phyloP scores from a whole-genome alignment of 192 early-diverging fungal genomes.

The Obelidium mucronatum region DNA sequence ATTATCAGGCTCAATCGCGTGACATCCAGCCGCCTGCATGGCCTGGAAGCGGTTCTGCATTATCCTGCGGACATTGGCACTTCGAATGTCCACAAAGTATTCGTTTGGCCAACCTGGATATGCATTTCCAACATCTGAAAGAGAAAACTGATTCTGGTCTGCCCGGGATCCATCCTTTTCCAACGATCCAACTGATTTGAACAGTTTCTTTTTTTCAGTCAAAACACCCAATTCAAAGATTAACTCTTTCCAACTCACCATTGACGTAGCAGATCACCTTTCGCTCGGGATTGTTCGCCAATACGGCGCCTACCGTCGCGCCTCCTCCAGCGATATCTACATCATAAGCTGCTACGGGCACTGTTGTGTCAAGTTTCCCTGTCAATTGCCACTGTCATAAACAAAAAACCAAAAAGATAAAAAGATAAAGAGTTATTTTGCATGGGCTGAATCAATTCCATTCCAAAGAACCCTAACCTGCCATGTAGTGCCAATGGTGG shows the following conservation, averaged over 20 bases:
- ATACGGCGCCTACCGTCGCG: neutral
- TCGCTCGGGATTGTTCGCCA: neutral
- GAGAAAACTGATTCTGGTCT: slow-evolving; percentile 24
- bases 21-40: slow-evolving; percentile 17
- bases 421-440: neutral
- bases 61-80: slow-evolving; percentile 3
- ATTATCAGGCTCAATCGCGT: slow-evolving; percentile 40
- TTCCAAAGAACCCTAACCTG: no score
- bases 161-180: slow-evolving; percentile 14
- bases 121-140: slow-evolving; percentile 17
- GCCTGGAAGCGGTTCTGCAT: slow-evolving; percentile 26
- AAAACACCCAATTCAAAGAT: neutral
- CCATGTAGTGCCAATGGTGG: no score
- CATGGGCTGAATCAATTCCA: no score
- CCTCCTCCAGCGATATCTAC: neutral
- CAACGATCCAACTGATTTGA: neutral
- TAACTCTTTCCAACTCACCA: neutral
- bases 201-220: neutral
- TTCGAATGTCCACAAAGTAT: slow-evolving; percentile 31
- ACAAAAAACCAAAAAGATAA: neutral
- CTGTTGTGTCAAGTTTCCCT: no score
- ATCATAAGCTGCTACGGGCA: neutral
- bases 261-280: slow-evolving; percentile 35
- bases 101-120: slow-evolving; percentile 40
- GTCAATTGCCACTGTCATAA: neutral